Conservation (phyloP, 805 yeast genomes). For the Saturnispora quitensis region DNA sequence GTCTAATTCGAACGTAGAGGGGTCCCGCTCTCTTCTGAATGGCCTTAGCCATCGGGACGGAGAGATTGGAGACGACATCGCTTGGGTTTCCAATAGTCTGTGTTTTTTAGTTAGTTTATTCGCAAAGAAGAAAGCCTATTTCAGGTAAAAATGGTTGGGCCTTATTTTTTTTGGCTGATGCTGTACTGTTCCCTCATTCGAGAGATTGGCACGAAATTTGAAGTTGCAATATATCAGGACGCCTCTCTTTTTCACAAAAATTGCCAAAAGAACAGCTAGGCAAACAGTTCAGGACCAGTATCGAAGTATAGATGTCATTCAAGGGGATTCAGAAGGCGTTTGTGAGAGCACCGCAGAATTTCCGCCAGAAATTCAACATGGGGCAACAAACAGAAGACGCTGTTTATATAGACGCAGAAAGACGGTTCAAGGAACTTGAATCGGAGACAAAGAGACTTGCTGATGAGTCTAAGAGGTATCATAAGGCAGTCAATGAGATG, state of each 20-base stretch:
- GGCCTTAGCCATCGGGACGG: slow-evolving; percentile 6
- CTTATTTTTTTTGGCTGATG: neutral
- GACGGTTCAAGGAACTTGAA: slow-evolving; percentile 91
- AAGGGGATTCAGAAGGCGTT: slow-evolving; percentile 79
- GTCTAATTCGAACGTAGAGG: neutral
- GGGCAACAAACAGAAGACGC: slow-evolving; percentile 72
- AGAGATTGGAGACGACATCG: slow-evolving; percentile 1
- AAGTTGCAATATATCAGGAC: neutral
- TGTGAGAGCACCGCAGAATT: slow-evolving; percentile 81
- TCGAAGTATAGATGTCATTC: slow-evolving; percentile 52
- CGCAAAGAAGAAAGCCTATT: neutral
- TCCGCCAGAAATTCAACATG: slow-evolving; percentile 88
- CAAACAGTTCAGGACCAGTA: neutral
- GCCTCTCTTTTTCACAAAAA: neutral
- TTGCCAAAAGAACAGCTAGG: neutral
- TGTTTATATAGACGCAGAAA: slow-evolving; percentile 90
- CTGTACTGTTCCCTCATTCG: neutral
- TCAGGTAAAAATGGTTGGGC: neutral
- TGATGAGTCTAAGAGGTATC: slow-evolving; percentile 85
- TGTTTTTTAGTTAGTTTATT: neutral
- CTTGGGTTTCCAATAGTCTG: neutral
- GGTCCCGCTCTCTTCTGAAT: slow-evolving; percentile 3
- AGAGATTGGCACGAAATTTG: neutral
- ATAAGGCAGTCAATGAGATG: slow-evolving; percentile 89
- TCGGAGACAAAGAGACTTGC: slow-evolving; percentile 79